Base-by-base conservation (phyloP, 2,329 filamentous ascomycete genomes). In the Furcasterigmium sp. region DNA sequence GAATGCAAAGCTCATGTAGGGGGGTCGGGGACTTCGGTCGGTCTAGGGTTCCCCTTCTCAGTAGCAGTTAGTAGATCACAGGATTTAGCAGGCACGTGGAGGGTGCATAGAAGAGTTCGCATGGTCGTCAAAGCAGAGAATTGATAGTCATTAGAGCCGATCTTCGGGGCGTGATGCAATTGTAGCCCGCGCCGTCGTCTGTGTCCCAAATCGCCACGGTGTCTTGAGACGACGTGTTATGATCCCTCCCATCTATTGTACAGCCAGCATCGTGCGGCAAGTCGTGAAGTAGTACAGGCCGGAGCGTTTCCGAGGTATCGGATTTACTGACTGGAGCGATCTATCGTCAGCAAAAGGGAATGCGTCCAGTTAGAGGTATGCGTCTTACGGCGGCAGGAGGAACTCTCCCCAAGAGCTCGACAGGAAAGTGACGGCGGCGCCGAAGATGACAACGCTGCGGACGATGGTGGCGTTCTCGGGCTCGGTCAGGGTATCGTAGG, bases 391-490 rank as follows among this genome's bases (percentile, higher is more conserved):
- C 62, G 83, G 82, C 51, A 86, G 72, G 46, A 87, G 73, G 55
- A 78, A 68, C 59, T 86, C 83, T 63, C 78, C 77, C 71, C 80
- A 82, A 43, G 78, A 76, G 67, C 81, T 85, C 45, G 80, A 73
- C 52, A 87, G 72, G 62, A 87, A 81, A 29, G 80, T 75, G 42
- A 86, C 75, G 35, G 80, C 81, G 52, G 69, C 76, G 44, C 81
- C 82, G 58, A 87, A 87, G 54, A 85, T 62, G 50, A 78, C 71
- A 52, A 87, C 67, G 58, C 82, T 85, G 55, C 79, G 75, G 47
- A 87, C 82, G 44, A 86, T 76, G 44, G 80, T 76, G 39, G 80
- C 74, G 64, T 87, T 87, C 58, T 87, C 84, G 26, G 82, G 64
- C 21, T 77, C 76, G 43, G 80, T 85, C 56, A 86, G 57, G 51